Percentiles rank a stretch among this genome's conserved stretches.
Evolutionary conservation across 805 yeast species (phyloP).

Genomic region (Starmerella asiatica): DNA sequence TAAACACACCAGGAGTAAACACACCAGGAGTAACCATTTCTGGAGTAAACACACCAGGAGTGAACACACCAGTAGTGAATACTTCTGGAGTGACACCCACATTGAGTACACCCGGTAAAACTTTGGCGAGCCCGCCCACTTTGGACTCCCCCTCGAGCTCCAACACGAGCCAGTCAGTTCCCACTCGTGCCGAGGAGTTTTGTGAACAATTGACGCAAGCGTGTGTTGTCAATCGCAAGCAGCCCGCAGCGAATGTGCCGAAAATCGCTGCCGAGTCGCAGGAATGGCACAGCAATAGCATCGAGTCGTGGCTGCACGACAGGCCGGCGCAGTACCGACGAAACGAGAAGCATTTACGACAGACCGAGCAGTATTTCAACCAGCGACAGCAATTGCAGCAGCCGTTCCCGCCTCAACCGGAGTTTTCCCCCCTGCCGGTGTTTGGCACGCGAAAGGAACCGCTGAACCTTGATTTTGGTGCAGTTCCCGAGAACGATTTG

Average conservation of each 20-base stretch:
- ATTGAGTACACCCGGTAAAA: not conserved
- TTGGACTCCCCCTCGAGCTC: not conserved
- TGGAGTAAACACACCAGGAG: not conserved
- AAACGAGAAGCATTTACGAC: not conserved
- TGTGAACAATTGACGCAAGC: constrained; percentile 66
- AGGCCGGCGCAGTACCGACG: not conserved
- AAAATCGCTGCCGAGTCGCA: constrained; percentile 16
- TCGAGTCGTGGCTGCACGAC: constrained; percentile 1
- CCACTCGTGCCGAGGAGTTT: constrained; percentile 39
- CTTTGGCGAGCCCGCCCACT: not conserved
- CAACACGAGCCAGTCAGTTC: not conserved
- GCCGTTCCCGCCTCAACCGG: not conserved
- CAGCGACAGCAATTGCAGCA: not conserved
- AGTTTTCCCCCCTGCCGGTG: not conserved
- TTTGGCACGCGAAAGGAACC: not conserved
- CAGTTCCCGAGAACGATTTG: constrained; percentile 14
- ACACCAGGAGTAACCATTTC: not conserved
- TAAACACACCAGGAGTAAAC: constrained; percentile 6
- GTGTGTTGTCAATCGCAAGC: constrained; percentile 64
- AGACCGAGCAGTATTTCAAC: not conserved
- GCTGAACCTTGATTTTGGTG: not conserved
- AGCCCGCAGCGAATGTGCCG: constrained; percentile 25
- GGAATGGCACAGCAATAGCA: constrained; percentile 14
- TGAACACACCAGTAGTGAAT: not conserved
- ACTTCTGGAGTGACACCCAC: not conserved